Base-by-base conservation (phyloP, 495 filamentous ascomycete species). In the Penicillium fimorum region DNA sequence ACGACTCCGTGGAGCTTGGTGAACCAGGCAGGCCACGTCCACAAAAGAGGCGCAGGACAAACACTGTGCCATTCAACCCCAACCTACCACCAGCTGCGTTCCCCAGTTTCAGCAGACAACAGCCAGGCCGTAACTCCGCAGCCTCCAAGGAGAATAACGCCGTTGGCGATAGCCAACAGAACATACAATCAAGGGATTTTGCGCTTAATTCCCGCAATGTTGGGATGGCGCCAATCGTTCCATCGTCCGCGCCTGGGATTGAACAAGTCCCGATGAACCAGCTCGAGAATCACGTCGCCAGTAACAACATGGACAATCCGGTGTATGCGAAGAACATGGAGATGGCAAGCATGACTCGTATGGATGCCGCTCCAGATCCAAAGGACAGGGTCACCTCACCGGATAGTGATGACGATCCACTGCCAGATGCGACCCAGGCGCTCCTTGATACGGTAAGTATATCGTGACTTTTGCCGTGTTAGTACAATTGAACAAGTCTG, bases 51-150 rank as follows among this genome's bases (percentile, higher is more conserved):
- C 41, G 30, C 30, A 54, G 7, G 11, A 4, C 30, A 27, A 47
- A 50, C 32, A 61, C 68, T 29, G 65, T 69, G n/a, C 49, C 49
- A 13, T 79, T 69, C 41, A 59, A 79, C 56, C 77, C 79, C 2
- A 63, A 71, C 53, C 60, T 74, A 3, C 70, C 70, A 27, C 72
- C 74, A 40, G 76, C 76, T 15, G 74, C 70, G 1, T 80, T 79
- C 50, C 76, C 78, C 25, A 77, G 66, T 20, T 49, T 78, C 13
- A 61, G 68, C 24, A 51, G 24, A 8, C 66, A 67, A 7, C 53
- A 20, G 12, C 37, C 49, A 13, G 8, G 24, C 20, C 35, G 30
- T 22, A 17, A 24, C 12, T 7, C 32, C 30, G 10, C 18, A 22
- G 18, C 12, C 29, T 27, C 48, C 11, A 27, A 9, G 29, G 24